A percentile compares a stretch with the other conserved stretches of the same genome.
Conservation (phyloP, 2,329 filamentous ascomycete species). For the Aspergillus vadensis region DNA sequence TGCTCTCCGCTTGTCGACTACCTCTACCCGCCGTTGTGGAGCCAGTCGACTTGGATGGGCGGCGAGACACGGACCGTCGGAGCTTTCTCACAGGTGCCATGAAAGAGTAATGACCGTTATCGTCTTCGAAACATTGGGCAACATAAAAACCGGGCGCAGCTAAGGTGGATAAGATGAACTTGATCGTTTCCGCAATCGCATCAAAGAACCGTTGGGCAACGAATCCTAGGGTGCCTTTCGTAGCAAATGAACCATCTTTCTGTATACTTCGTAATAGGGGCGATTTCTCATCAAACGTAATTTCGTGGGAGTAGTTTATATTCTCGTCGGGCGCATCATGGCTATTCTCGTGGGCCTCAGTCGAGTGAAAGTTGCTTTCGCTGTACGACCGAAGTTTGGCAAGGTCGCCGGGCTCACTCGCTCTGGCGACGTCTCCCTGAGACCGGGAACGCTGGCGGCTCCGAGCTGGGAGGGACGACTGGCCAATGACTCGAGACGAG, state of each 20-base stretch:
- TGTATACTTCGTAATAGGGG: constrained; percentile 59
- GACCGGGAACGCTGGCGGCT: constrained; percentile 58
- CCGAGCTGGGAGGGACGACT: constrained; percentile 52
- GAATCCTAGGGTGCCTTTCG: constrained; percentile 46
- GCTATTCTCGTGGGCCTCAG: constrained; percentile 22
- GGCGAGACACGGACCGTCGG: constrained; percentile 32
- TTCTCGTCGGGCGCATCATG: constrained; percentile 9
- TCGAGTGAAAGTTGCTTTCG: constrained; percentile 40
- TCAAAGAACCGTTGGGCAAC: constrained; percentile 71
- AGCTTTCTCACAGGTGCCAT: constrained; percentile 71
- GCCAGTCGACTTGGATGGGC: constrained; percentile 22
- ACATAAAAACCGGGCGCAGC: constrained; percentile 80
- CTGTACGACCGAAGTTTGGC: constrained; percentile 47
- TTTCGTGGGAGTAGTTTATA: constrained; percentile 30
- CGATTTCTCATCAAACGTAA: constrained; percentile 64
- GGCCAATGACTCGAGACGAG: constrained; percentile 75
- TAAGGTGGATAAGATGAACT: constrained; percentile 76
- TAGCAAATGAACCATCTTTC: constrained; percentile 40
- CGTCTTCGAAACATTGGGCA: constrained; percentile 79
- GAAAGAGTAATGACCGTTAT: constrained; percentile 76
- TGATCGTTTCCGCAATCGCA: constrained; percentile 73
- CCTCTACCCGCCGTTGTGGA: constrained; percentile 26
- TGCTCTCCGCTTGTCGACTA: constrained; percentile 28
- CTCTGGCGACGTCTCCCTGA: constrained; percentile 49
- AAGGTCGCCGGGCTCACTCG: constrained; percentile 35